Conservation (phyloP, 441 rosid species). For the Adansonia grandidieri region DNA sequence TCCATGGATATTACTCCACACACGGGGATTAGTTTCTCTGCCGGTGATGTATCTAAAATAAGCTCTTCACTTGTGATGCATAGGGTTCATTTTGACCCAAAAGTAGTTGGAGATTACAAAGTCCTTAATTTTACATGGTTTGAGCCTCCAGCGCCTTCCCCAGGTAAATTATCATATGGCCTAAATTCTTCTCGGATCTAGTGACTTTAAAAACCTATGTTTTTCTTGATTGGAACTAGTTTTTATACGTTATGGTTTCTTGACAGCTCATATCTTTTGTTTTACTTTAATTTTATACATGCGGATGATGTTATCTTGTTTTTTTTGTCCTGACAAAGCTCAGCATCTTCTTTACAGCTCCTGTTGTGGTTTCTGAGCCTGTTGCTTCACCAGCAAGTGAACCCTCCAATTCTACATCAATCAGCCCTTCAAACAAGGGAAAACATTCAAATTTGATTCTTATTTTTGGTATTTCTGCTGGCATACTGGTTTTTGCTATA, state of each 20-base stretch:
- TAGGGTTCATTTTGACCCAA: constrained; percentile 66
- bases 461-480: constrained; percentile 66
- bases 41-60: constrained; percentile 65
- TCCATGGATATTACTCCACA: constrained; percentile 95
- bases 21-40: constrained; percentile 77
- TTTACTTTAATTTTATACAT: constrained; percentile 1
- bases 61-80: constrained; percentile 74
- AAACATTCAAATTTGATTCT: constrained; percentile 65
- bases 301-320: constrained; percentile 16
- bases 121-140: constrained; percentile 91
- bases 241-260: constrained; percentile 19
- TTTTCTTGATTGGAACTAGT: constrained; percentile 14
- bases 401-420: constrained; percentile 48
- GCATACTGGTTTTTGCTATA: constrained; percentile 58
- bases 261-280: neutral
- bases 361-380: constrained; percentile 60
- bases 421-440: constrained; percentile 46
- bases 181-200: neutral
- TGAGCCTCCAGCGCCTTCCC: constrained; percentile 72
- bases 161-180: constrained; percentile 50
- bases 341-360: constrained; percentile 63
- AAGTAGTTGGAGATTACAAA: constrained; percentile 76
- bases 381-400: constrained; percentile 51
- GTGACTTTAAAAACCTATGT: neutral
- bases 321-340: constrained; percentile 33